Base-by-base conservation (phyloP, 164 flowering plant species). In the Berberis thunbergii region DNA sequence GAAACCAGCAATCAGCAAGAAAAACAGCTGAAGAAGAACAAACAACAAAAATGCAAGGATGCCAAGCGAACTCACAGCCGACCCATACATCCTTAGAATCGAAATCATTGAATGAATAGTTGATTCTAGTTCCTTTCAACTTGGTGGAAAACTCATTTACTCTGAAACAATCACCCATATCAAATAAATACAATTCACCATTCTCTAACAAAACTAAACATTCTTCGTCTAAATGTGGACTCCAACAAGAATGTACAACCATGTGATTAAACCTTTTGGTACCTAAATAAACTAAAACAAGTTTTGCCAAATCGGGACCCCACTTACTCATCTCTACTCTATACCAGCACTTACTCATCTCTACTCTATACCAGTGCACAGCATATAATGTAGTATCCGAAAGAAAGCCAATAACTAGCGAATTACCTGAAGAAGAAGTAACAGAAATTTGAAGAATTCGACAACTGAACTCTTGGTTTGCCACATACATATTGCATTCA, bases 1-100 rank as follows among this genome's bases (percentile, higher is more conserved):
- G 75, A 50, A 41, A 68, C 76, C 91, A 80, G 13, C 61, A 69
- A 80, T 89, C 96, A 62, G 86, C 84, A 55, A 81, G 52, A 60
- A 79, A 85, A 10, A 89, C 82, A 26, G 77, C 80, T 64, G 61
- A 73, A 1, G 79, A 69, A 52, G 78, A 71, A 45, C 83, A 82
- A 75, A 81, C 83, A 26, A 88, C 67, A 64, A 86, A 57, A 45
- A 85, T 77, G 39, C 81, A 75, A 0, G 89, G 88, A 79, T 90
- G 85, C 90, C 87, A 89, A 75, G 84, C 72, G 52, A 90, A 93
- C 45, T 83, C 86, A 72, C 84, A 83, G 12, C 85, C 73, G 55
- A 88, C 64, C 94, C 96, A 90, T 59, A 54, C 69, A 54, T 6
- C n/a, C 4, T 63, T 61, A 41, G 11, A 53, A 57, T 55, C 70